Evolutionary conservation across 352 stramenopile genomes (phyloP).

Genomic region (Peronosclerospora sorghi): DNA sequence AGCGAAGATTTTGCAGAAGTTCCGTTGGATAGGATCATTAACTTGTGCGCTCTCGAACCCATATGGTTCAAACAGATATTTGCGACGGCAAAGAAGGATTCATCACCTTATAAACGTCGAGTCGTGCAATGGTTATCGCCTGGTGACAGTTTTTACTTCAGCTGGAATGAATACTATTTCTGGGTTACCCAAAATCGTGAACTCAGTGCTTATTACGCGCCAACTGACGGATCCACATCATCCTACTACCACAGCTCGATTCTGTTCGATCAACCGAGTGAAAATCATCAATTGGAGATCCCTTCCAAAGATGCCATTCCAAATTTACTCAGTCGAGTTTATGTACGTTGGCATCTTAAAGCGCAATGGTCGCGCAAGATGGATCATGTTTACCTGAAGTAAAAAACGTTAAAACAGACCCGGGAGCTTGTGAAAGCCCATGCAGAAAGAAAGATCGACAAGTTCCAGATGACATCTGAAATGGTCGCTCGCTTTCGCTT

Average conservation of each 20-base stretch:
- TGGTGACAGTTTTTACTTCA: conserved; percentile 65
- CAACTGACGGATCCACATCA: conserved; percentile 23
- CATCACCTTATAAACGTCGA: conserved; percentile 34
- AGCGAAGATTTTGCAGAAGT: conserved; percentile 51
- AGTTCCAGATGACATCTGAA: conserved; percentile 32
- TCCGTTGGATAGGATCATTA: conserved; percentile 74
- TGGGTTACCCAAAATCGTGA: conserved; percentile 54
- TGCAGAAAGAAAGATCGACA: conserved; percentile 5
- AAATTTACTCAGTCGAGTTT: conserved; percentile 28
- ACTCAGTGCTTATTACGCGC: conserved; percentile 46
- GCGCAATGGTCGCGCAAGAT: conserved; percentile 65
- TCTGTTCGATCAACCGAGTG: conserved; percentile 57
- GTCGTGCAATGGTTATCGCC: conserved; percentile 59
- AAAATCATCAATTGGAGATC: conserved; percentile 53
- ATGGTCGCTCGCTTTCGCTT: conserved; percentile 47
- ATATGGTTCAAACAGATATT: conserved; percentile 80
- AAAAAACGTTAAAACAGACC: conserved; percentile 34
- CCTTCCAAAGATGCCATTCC: conserved; percentile 22
- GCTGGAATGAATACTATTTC: conserved; percentile 80
- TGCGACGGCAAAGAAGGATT: conserved; percentile 49
- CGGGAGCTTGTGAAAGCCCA: conserved; percentile 31
- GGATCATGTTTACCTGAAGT: conserved; percentile 33
- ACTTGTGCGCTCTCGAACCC: conserved; percentile 50
- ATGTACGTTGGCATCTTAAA: conserved; percentile 75
- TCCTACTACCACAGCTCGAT: conserved; percentile 40